Conservation (phyloP, 2,329 filamentous ascomycete species). For the Mycosphaerelloides madeirae region DNA sequence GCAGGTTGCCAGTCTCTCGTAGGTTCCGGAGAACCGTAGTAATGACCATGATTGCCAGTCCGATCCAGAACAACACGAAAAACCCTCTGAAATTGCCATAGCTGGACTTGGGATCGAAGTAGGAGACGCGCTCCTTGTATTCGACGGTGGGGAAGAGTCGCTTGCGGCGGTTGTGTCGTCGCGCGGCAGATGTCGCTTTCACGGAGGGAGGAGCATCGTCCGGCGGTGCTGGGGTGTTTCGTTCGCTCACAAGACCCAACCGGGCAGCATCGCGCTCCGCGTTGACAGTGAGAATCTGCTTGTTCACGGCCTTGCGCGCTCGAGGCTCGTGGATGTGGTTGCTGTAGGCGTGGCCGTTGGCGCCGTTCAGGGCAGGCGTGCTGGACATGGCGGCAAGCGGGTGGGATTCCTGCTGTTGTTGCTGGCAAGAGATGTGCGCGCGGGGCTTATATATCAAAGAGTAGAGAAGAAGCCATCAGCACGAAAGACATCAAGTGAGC, state of each 20-base stretch:
- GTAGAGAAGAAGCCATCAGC: neutral
- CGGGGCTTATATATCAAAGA: neutral
- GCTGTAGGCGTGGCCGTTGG: conserved; percentile 12
- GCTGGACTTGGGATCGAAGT: conserved; percentile 89
- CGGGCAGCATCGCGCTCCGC: conserved; percentile 10
- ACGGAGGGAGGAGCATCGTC: conserved; percentile 89
- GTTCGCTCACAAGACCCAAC: conserved; percentile 34
- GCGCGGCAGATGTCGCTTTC: conserved; percentile 76
- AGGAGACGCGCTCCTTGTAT: conserved; percentile 83
- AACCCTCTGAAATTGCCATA: conserved; percentile 95
- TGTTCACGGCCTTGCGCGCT: conserved; percentile 24
- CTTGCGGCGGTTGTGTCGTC: conserved; percentile 65
- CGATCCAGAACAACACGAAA: conserved; percentile 98
- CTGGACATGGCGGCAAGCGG: conserved; percentile 6
- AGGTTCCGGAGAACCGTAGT: conserved; percentile 90
- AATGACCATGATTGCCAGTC: conserved; percentile 91
- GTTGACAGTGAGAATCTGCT: conserved; percentile 12
- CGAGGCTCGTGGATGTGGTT: conserved; percentile 24
- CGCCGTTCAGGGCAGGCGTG: conserved; percentile 11
- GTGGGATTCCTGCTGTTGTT: neutral
- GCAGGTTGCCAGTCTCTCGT: conserved; percentile 84
- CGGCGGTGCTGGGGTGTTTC: conserved; percentile 69
- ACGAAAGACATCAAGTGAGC: too few relatives aligned
- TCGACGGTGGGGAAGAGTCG: conserved; percentile 89
- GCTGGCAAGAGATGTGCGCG: too few relatives aligned